Evolutionary conservation across 148 eudicot species (phyloP), one percentile per base, ranked within the genome.

Genomic region (Fagopyrum homotropicum): DNA sequence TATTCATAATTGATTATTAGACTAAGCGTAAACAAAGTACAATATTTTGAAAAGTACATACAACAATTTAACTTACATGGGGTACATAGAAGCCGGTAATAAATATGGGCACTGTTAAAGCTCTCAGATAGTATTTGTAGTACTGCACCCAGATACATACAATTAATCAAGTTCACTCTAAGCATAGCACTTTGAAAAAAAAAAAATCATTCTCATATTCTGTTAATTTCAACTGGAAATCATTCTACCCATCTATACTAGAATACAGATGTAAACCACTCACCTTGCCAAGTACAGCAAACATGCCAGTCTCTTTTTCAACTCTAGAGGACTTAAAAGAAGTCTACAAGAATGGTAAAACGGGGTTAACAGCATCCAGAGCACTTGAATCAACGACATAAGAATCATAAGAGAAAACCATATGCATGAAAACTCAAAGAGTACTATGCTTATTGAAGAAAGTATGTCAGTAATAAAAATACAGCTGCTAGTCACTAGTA

Each of bases 21-120:
- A 35, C 40, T 35, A 2, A 35, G 40, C 40, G 3, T 35, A 35
- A 35, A 35, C 40, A 35, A 35, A 59, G 7, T 9, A 26, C 26
- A 26, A 26, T 14, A 22, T 26, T 43, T 61, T 66, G 0, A 40
- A 6, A 15, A 15, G 17, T 35, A 66, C 43, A 40, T 15, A 40
- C 40, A 46, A 66, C 19, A 40, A 6, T 4, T 43, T 5, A 0
- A 70, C 77, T 83, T 85, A 90, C 98, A 97, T 92, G 99, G 74
- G 99, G 99, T 75, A 95, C 59, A 68, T 64, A 80, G 77, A 95
- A 84, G 10, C 88, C 88, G 63, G 72, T 47, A 44, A 82, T 77
- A 75, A 88, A 66, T 15, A 92, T 76, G 35, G 99, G 97, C 64
- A 92, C 26, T 40, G 93, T 89, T 78, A 95, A 72, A n/a, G 87